Conservation (phyloP, 352 stramenopile species). For the Peronospora tabacina region DNA sequence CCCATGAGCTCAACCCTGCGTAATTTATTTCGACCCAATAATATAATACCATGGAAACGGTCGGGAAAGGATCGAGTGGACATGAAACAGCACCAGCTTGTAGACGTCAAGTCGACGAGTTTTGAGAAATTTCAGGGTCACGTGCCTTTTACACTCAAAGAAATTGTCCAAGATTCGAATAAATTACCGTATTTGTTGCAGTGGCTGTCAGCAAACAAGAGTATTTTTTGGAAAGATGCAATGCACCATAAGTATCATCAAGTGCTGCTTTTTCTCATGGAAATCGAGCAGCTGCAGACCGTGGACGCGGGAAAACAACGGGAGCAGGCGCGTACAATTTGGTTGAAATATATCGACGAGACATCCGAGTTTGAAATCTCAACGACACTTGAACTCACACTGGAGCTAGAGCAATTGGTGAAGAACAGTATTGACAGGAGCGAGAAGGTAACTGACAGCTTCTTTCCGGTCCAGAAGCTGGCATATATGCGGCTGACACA, state of each 20-base stretch:
- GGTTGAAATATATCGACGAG: slow-evolving; percentile 80
- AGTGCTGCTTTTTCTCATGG: slow-evolving; percentile 77
- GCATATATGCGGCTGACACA: slow-evolving; percentile 75
- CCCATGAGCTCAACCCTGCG: slow-evolving; percentile 71
- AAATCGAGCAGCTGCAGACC: slow-evolving; percentile 74
- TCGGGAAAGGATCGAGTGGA: slow-evolving; percentile 6
- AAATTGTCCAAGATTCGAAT: slow-evolving; percentile 82
- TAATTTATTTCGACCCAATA: slow-evolving; percentile 62
- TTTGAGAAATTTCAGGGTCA: slow-evolving; percentile 72
- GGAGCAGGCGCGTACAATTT: slow-evolving; percentile 79
- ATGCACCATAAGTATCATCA: slow-evolving; percentile 62
- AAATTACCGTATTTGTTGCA: slow-evolving; percentile 75
- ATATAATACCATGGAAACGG: slow-evolving; percentile 52
- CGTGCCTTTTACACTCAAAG: slow-evolving; percentile 73
- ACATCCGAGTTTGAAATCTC: slow-evolving; percentile 79
- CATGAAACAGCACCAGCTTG: slow-evolving; percentile 42
- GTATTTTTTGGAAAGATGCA: slow-evolving; percentile 13
- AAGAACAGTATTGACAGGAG: slow-evolving; percentile 49
- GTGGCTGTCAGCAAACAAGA: slow-evolving; percentile 46
- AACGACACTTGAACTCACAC: slow-evolving; percentile 67
- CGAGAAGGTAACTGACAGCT: slow-evolving; percentile 54
- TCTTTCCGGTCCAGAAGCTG: slow-evolving; percentile 81
- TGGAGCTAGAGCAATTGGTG: slow-evolving; percentile 69
- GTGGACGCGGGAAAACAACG: slow-evolving; percentile 52
- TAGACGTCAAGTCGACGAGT: slow-evolving; percentile 45